These are phyloP conservation scores for Mallotus japonicus DNA, from an alignment of 441 rosid genomes.

Conservation along the genomic window DNA sequence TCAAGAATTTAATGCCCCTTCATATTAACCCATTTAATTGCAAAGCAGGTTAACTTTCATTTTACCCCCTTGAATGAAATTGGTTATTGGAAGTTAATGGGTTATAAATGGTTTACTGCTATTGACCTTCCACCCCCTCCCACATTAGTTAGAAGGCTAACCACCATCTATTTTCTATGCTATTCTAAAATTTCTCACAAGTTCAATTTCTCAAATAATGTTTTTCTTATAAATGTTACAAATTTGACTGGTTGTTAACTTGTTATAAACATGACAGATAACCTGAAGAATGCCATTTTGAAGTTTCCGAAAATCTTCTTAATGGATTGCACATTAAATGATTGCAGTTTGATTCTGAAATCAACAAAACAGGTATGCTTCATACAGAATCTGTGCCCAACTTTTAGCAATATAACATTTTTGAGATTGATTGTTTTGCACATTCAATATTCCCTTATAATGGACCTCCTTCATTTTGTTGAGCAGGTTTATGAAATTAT, in stretches of 20 bases:
- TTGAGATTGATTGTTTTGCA: conserved; percentile 3
- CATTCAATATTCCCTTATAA: neutral
- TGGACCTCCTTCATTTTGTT: neutral
- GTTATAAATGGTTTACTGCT: neutral
- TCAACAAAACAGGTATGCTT: conserved; percentile 60
- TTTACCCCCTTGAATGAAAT: neutral
- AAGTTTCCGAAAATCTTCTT: conserved; percentile 67
- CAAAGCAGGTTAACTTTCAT: neutral
- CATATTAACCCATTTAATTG: neutral
- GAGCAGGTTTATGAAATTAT: neutral
- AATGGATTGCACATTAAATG: conserved; percentile 92
- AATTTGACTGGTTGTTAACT: neutral
- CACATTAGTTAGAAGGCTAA: neutral
- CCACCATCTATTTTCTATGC: neutral
- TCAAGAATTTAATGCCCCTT: neutral
- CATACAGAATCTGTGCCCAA: conserved; percentile 8
- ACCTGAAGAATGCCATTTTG: conserved; percentile 33
- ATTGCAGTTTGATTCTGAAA: conserved; percentile 73
- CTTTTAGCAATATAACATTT: conserved; percentile 6
- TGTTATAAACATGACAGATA: conserved; percentile 46
- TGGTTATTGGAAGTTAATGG: neutral
- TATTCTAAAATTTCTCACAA: neutral
- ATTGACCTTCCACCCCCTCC: neutral
- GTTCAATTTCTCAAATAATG: neutral
- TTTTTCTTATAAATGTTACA: neutral